A percentile compares a stretch with the other conserved stretches of the same genome.
These are phyloP conservation scores for Batkoa obscura DNA, from an alignment of 371 early-diverging fungal genomes.

Conservation along the genomic window DNA sequence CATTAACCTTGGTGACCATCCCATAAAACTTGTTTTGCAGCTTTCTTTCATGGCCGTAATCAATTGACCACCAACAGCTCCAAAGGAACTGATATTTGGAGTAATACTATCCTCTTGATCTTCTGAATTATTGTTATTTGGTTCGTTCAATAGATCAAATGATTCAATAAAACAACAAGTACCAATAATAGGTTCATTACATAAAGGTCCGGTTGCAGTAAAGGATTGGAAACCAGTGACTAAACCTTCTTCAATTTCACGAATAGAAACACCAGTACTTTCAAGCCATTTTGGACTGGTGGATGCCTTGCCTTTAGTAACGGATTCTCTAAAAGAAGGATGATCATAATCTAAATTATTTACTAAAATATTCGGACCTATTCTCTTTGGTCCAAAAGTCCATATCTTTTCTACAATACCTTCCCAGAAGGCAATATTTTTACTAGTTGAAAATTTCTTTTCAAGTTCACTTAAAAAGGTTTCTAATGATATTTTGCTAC, in stretches of 20 bases:
- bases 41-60: slow-evolving; percentile 74
- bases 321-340: background rate
- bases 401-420: slow-evolving; percentile 23
- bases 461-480: slow-evolving; percentile 8
- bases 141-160: slow-evolving; percentile 29
- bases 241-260: slow-evolving; percentile 56
- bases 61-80: too few relatives aligned
- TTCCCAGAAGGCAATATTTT: slow-evolving; percentile 11
- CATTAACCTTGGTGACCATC: slow-evolving; percentile 84
- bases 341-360: slow-evolving; percentile 18
- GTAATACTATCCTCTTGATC: slow-evolving; percentile 2
- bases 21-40: slow-evolving; percentile 61
- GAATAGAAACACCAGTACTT: background rate
- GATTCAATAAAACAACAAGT: slow-evolving; percentile 69
- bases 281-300: background rate
- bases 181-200: slow-evolving; percentile 83
- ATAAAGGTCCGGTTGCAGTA: slow-evolving; percentile 75
- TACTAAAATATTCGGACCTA: slow-evolving; percentile 81
- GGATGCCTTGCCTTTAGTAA: background rate
- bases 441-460: slow-evolving; percentile 8
- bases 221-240: slow-evolving; percentile 91
- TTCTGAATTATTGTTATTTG: too few relatives aligned
- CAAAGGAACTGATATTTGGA: background rate
- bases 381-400: slow-evolving; percentile 62
- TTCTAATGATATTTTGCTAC: background rate